Conservation (phyloP, 2,329 filamentous ascomycete species). For the Ceratocystis huliohia region DNA sequence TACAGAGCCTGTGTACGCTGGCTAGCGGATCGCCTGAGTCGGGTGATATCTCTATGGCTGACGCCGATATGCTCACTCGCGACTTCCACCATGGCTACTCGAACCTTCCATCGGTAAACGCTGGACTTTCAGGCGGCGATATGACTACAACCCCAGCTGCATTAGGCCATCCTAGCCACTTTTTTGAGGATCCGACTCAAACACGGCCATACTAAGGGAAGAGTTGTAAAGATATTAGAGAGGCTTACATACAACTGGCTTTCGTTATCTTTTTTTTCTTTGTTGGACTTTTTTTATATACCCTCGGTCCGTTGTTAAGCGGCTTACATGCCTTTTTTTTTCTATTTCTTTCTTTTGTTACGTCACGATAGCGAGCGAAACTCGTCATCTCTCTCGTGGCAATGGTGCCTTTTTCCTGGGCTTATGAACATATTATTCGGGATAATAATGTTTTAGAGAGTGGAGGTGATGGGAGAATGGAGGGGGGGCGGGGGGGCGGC, state of each 20-base stretch:
- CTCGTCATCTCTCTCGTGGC: background rate
- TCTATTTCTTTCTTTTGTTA: constrained; percentile 1
- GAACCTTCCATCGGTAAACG: constrained; percentile 11
- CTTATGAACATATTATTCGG: background rate
- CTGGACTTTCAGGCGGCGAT: constrained; percentile 22
- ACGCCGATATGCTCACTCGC: constrained; percentile 26
- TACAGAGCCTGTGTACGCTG: constrained; percentile 29
- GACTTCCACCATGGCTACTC: constrained; percentile 23
- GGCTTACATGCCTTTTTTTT: background rate
- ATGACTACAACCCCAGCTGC: constrained; percentile 5
- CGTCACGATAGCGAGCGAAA: too few species aligned
- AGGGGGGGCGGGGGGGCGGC: too few species aligned
- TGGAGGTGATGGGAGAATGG: too few species aligned
- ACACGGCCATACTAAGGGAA: background rate
- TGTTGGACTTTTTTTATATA: constrained; percentile 4
- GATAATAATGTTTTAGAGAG: background rate
- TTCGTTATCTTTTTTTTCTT: background rate
- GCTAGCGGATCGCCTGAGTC: constrained; percentile 26
- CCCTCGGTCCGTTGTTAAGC: background rate
- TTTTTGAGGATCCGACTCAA: constrained; percentile 10
- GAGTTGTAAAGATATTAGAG: background rate
- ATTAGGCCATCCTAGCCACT: background rate
- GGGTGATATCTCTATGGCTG: constrained; percentile 30
- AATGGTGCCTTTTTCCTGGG: background rate
- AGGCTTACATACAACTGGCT: background rate